phyloP scores from a whole-genome alignment of 306 rosid genomes.

The Rubus idaeus region DNA sequence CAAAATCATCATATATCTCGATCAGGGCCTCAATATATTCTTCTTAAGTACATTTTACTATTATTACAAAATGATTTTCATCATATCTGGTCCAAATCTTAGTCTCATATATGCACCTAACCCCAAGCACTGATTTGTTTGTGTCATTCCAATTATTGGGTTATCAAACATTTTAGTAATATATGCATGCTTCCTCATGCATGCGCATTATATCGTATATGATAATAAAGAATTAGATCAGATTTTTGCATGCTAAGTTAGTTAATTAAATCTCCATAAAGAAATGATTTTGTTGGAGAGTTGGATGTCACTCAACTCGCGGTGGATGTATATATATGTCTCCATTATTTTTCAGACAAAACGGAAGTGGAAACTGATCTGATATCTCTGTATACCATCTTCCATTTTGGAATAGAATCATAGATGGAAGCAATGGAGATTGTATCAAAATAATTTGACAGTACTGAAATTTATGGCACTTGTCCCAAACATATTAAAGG shows the following conservation, averaged over 20 bases:
- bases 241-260: constrained; percentile 8
- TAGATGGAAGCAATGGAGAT: background rate
- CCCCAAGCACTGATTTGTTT: background rate
- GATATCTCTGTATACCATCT: background rate
- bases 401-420: background rate
- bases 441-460: background rate
- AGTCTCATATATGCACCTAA: background rate
- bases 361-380: constrained; percentile 9
- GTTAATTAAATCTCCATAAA: too few species aligned
- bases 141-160: constrained; percentile 9
- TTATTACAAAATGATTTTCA: constrained; percentile 5
- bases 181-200: background rate
- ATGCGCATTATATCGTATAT: constrained; percentile 6
- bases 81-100: background rate
- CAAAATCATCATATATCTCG: constrained; percentile 4
- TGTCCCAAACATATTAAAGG: constrained; percentile 2
- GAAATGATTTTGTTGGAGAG: constrained; percentile 17
- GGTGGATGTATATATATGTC: constrained; percentile 24
- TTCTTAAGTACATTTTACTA: background rate
- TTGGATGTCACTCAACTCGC: constrained; percentile 62
- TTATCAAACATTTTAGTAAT: constrained; percentile 6
- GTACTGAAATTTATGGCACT: background rate
- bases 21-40: background rate
- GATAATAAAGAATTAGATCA: background rate
- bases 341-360: background rate